These are phyloP conservation scores for Fraxinus cuspidata DNA, from an alignment of 257 asterid species.

Conservation along the genomic window DNA sequence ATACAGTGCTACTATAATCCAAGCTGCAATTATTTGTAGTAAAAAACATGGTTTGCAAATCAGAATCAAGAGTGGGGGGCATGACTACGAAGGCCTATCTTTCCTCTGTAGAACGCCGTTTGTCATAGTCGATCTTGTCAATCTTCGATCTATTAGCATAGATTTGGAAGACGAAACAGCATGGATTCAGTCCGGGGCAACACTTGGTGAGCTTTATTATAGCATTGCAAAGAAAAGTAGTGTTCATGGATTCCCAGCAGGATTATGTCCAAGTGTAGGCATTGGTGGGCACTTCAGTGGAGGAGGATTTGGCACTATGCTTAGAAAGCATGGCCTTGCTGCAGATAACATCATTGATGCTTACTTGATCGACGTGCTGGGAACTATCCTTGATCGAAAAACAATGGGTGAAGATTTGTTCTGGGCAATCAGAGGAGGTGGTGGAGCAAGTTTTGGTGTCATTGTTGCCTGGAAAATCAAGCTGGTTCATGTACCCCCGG, in stretches of 20 bases:
- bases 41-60: conserved; percentile 32
- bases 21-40: conserved; percentile 44
- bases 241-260: conserved; percentile 50
- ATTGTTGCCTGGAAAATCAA: conserved; percentile 52
- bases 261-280: conserved; percentile 59
- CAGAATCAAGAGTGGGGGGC: conserved; percentile 57
- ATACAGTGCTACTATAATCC: conserved; percentile 31
- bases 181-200: conserved; percentile 63
- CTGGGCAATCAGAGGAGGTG: conserved; percentile 76
- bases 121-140: conserved; percentile 44
- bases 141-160: conserved; percentile 37
- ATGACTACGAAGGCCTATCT: conserved; percentile 66
- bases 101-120: conserved; percentile 38
- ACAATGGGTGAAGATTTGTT: conserved; percentile 64
- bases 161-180: conserved; percentile 41
- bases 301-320: conserved; percentile 54
- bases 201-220: conserved; percentile 58
- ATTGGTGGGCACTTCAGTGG: conserved; percentile 68
- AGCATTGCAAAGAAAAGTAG: conserved; percentile 37
- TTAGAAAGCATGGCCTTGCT: conserved; percentile 52
- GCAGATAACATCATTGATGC: conserved; percentile 56
- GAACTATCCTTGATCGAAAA: conserved; percentile 40
- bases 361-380: conserved; percentile 35
- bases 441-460: conserved; percentile 63
- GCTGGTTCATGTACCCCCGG: conserved; percentile 43